These are phyloP conservation scores for Salix caprea DNA, from an alignment of 345 rosid species.

Conservation along the genomic window DNA sequence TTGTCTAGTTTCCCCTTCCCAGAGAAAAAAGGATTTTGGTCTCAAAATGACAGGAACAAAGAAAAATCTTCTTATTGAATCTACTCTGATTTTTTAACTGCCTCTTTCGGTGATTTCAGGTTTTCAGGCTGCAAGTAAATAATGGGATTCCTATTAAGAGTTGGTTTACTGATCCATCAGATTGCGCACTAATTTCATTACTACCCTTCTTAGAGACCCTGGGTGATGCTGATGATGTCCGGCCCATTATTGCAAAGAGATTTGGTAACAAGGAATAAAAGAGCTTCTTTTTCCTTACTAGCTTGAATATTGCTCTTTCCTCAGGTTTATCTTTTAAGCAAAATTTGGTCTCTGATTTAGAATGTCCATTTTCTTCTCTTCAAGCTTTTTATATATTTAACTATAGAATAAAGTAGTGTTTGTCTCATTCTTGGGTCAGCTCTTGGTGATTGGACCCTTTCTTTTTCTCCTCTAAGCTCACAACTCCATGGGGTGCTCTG, in stretches of 20 bases:
- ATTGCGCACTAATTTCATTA: constrained; percentile 67
- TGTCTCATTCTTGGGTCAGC: constrained; percentile 37
- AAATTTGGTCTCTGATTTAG: constrained; percentile 28
- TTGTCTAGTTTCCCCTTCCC: background rate
- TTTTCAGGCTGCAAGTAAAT: constrained; percentile 85
- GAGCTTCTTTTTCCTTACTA: constrained; percentile 29
- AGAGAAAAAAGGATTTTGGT: background rate
- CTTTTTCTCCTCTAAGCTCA: constrained; percentile 25
- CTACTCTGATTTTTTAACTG: constrained; percentile 10
- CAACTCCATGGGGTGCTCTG: constrained; percentile 24
- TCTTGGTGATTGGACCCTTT: constrained; percentile 20
- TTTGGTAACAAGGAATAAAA: constrained; percentile 66
- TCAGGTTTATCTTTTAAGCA: constrained; percentile 23
- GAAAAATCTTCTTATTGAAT: background rate
- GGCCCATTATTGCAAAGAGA: constrained; percentile 82
- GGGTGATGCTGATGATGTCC: constrained; percentile 82
- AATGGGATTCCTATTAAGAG: constrained; percentile 97
- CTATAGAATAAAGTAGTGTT: constrained; percentile 26
- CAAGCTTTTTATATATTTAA: constrained; percentile 25
- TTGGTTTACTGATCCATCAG: constrained; percentile 92
- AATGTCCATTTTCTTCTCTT: constrained; percentile 10
- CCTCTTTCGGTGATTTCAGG: constrained; percentile 47
- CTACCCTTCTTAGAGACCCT: constrained; percentile 90
- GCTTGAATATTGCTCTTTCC: constrained; percentile 31
- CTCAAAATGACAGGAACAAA: background rate